Conservation (phyloP, 306 rosid species). For the Sesbania bispinosa region DNA sequence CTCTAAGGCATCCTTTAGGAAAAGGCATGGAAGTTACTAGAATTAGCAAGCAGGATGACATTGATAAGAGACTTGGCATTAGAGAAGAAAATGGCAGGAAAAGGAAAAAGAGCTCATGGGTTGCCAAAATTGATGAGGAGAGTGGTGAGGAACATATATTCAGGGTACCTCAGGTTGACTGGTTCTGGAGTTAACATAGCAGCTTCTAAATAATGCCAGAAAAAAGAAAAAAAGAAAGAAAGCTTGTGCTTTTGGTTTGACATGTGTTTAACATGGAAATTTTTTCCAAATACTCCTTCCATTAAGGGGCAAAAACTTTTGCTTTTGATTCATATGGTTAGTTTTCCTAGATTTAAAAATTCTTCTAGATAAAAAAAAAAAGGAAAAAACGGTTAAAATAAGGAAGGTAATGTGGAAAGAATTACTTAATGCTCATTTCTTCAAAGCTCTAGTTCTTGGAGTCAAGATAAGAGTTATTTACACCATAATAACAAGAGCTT, state of each 20-base stretch:
- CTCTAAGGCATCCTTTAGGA: constrained; percentile 50
- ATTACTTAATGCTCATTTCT: too few species aligned
- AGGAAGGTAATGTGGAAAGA: too few species aligned
- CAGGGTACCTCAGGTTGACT: constrained; percentile 25
- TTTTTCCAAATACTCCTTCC: too few species aligned
- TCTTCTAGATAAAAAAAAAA: too few species aligned
- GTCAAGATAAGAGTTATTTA: too few species aligned
- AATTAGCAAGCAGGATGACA: constrained; percentile 34
- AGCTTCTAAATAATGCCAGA: background rate
- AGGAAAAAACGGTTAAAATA: too few species aligned
- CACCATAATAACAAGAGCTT: too few species aligned
- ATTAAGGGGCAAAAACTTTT: too few species aligned
- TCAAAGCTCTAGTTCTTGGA: too few species aligned
- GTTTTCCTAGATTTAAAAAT: too few species aligned
- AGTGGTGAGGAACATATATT: constrained; percentile 70
- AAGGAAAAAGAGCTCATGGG: constrained; percentile 54
- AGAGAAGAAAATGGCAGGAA: background rate
- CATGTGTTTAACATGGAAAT: background rate
- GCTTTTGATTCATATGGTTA: background rate
- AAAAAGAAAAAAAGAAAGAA: background rate
- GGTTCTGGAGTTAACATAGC: background rate
- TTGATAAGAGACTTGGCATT: background rate
- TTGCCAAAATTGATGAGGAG: constrained; percentile 48
- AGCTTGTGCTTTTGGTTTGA: background rate
- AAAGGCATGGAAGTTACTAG: constrained; percentile 55